These are phyloP conservation scores for Teunomyces aglyptinius DNA, from an alignment of 805 yeast species.

Conservation along the genomic window DNA sequence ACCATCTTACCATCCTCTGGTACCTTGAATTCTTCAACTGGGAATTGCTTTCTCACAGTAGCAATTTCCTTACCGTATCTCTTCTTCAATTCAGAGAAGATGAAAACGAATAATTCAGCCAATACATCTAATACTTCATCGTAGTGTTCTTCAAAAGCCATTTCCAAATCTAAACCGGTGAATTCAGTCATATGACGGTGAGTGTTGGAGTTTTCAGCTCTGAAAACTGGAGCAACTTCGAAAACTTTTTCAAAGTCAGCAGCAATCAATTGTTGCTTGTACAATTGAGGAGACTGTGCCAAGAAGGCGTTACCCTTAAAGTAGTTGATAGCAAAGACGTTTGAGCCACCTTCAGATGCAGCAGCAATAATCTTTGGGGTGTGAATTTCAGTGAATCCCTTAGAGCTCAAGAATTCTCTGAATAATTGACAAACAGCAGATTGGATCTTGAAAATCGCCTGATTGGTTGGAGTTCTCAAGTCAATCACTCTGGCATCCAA, in stretches of 20 bases:
- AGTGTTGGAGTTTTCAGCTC: constrained; percentile 98
- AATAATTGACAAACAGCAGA: constrained; percentile 85
- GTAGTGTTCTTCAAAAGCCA: constrained; percentile 98
- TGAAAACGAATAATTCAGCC: constrained; percentile 78
- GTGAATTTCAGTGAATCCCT: constrained; percentile 85
- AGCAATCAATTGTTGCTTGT: constrained; percentile 97
- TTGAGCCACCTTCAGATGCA: constrained; percentile 97
- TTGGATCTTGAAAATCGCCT: constrained; percentile 93
- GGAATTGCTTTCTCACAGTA: constrained; percentile 87
- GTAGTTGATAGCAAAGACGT: constrained; percentile 90
- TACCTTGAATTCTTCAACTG: constrained; percentile 94
- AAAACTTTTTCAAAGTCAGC: constrained; percentile 96
- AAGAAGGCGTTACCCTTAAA: constrained; percentile 90
- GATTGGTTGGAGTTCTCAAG: constrained; percentile 94
- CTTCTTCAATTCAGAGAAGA: constrained; percentile 77
- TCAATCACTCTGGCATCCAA: constrained; percentile 94
- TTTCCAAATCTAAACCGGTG: constrained; percentile 94
- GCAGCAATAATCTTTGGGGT: constrained; percentile 95
- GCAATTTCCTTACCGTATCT: constrained; percentile 85
- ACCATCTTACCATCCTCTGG: constrained; percentile 96
- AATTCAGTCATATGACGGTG: constrained; percentile 99
- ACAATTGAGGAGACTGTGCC: constrained; percentile 98
- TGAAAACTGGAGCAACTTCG: constrained; percentile 96
- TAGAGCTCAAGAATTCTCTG: constrained; percentile 75
- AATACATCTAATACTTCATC: constrained; percentile 75